Evolutionary conservation across 176 grass and related monocot genomes (phyloP).

Genomic region (Dactylis glomerata): DNA sequence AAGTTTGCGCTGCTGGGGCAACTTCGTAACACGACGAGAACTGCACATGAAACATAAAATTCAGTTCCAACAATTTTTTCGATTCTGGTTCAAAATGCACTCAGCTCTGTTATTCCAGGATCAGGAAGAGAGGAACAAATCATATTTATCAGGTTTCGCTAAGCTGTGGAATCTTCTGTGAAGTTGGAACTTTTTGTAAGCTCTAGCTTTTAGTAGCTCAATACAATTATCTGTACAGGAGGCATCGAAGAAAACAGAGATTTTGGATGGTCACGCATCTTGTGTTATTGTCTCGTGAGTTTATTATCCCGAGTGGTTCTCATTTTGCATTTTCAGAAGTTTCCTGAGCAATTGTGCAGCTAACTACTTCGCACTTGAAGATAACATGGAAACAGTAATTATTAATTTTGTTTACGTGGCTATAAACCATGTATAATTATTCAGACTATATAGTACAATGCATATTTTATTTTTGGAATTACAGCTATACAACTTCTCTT

Average conservation of each 20-base stretch:
- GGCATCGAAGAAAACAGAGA: background rate
- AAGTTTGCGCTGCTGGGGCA: constrained; percentile 46
- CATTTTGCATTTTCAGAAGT: too few relatives aligned
- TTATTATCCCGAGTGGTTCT: too few relatives aligned
- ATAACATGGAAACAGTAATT: too few relatives aligned
- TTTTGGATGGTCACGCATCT: background rate
- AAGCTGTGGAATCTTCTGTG: background rate
- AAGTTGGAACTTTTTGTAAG: background rate
- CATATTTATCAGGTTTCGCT: background rate
- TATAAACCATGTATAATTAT: too few relatives aligned
- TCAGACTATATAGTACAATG: too few relatives aligned
- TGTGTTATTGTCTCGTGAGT: too few relatives aligned
- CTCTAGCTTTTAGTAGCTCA: background rate
- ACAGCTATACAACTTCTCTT: too few relatives aligned
- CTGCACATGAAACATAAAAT: constrained; percentile 33
- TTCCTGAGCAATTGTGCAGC: too few relatives aligned
- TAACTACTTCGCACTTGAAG: too few relatives aligned
- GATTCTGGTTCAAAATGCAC: background rate
- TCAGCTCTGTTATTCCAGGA: background rate
- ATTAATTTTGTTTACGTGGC: too few relatives aligned
- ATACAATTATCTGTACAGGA: background rate
- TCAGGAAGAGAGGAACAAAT: background rate
- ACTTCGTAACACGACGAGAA: constrained; percentile 23
- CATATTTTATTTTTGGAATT: too few relatives aligned
- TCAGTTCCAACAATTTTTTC: background rate